Evolutionary conservation across 2,329 filamentous ascomycete species (phyloP), one percentile per base, ranked within the genome.

Genomic region (Pestalotiopsis sp.): DNA sequence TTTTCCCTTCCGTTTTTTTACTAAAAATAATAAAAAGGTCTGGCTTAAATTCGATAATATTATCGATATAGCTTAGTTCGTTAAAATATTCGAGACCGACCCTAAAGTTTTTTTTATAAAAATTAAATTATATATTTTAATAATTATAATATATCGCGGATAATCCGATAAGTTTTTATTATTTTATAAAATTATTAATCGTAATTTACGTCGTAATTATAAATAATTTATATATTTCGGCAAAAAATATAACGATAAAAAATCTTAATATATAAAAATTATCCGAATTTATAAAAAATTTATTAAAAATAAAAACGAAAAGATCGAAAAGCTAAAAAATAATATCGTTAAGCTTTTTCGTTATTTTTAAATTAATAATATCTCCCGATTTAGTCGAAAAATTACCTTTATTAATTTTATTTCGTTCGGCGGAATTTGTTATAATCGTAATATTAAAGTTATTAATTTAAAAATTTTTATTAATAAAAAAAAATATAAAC

Each of bases 241-340:
- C 52, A 14, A 61, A 58, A 67, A 68, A 63, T 58, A 66, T 61
- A 65, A 14, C 25, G 39, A 7, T 31, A 14, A 17, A 27, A 41
- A 39, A 58, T 25, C 57, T 66, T 56, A 66, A 58, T 66, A 57
- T 58, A 56, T 66, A 27, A 66, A 66, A 14, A 14, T 20, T 41
- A n/a, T 65, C 41, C 41, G 27, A 23, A 11, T 13, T 56, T 56
- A 56, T 52, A 49, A 49, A 66, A n/a, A 14, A 49, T 17, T 17
- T 49, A 49, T 13, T 14, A 49, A 49, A 49, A 49, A 17, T 5
- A 49, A 49, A 49, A 49, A 49, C 27, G 27, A 27, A 3, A 3
- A 27, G 27, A 49, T 49, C 41, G 41, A 49, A 13, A 49, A 49
- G 3, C 4, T 49, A 17, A 14, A 17, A 41, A 41, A 11, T 17